Percentiles rank a stretch among this genome's conserved stretches.
Evolutionary conservation across 306 rosid species (phyloP).

Genomic region (Dryas alaskensis): DNA sequence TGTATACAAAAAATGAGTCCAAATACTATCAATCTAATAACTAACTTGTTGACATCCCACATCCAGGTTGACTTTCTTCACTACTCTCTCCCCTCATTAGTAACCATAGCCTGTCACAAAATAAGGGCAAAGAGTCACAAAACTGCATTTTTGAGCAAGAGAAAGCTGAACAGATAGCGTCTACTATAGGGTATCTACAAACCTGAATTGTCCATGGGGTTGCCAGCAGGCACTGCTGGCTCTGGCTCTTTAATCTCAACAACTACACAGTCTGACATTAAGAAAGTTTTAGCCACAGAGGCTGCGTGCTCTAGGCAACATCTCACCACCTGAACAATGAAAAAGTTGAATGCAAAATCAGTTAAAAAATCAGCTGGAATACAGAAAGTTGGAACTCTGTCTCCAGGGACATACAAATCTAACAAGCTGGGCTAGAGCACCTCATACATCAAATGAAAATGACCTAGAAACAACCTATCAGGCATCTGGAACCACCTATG

Average conservation of each 20-base stretch:
- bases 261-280: constrained; percentile 98
- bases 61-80: background rate
- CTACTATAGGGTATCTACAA: background rate
- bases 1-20: constrained; percentile 20
- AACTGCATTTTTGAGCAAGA: background rate
- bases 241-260: constrained; percentile 99
- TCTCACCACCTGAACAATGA: constrained; percentile 70
- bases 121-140: background rate
- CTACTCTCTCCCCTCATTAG: background rate
- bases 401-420: background rate
- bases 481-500: background rate
- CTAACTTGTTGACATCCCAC: constrained; percentile 13
- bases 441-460: background rate
- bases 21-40: background rate
- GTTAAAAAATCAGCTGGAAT: background rate
- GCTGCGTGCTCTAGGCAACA: constrained; percentile 99
- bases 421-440: background rate
- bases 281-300: constrained; percentile 94
- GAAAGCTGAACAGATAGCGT: too few species aligned
- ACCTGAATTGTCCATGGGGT: constrained; percentile 98
- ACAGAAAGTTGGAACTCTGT: background rate
- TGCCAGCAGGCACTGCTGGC: constrained; percentile 55
- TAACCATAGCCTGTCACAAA: constrained; percentile 56
- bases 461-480: background rate
- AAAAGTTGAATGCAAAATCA: background rate